Evolutionary conservation across 2,329 filamentous ascomycete genomes (phyloP), one percentile per base, ranked within the genome.

Genomic region (Fusarium buharicum): DNA sequence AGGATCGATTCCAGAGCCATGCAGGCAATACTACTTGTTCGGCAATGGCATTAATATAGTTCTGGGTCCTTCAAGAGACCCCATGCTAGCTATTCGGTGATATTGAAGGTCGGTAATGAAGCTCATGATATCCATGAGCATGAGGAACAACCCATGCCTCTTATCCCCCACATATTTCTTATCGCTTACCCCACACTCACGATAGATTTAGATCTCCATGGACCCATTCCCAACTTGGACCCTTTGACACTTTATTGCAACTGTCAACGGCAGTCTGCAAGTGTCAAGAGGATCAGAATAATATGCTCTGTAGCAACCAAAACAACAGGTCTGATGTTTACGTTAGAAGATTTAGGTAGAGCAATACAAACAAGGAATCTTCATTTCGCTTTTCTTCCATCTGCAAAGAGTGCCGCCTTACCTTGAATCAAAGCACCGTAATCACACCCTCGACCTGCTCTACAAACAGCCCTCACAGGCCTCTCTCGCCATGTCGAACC

Each of bases 401-500:
- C 18, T 16, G 7, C 9, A 38, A 27, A 39, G 18, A 13, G 13
- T 20, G 16, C n/a, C 34, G 17, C 28, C 27, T 37, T 20, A 6
- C 12, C 4, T 14, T 7, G 39, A 40, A 31, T 37, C 20, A 43
- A 6, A 36, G 43, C 16, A 34, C 20, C 24, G 31, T 31, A 27
- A 13, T 18, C 40, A 30, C 22, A 57, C 40, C 12, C 6, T 17
- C 5, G 24, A 17, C 5, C 7, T 36, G 30, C 6, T 33, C 14
- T 7, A n/a, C 14, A 33, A 33, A 4, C 37, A 24, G 22, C 22
- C 22, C 7, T 36, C 22, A 3, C 6, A 20, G 27, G 5, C 9
- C 16, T 16, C 12, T 3, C 17, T 38, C 34, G 40, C 44, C 13
- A 76, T 76, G 73, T 50, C 68, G 27, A 67, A 48, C 13, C 73